Conservation (phyloP, 805 yeast species). For the Clavispora santaluciae region DNA sequence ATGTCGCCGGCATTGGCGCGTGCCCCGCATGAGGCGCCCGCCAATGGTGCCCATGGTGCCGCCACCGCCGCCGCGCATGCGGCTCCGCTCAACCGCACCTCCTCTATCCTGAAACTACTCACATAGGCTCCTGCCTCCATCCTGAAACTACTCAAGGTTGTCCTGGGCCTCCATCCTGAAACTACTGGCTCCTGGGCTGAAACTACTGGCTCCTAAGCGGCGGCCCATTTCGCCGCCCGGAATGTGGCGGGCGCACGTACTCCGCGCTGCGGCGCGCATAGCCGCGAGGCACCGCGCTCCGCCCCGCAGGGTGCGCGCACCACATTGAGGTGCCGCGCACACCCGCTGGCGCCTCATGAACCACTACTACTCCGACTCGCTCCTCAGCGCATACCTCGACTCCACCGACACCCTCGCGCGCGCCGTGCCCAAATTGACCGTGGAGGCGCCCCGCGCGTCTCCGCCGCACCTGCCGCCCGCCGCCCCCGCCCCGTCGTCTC, state of each 20-base stretch:
- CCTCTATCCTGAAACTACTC: not conserved
- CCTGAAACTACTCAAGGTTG: too few relatives aligned
- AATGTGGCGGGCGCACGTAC: not conserved
- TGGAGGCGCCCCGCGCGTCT: not conserved
- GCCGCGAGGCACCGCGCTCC: not conserved
- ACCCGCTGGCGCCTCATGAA: not conserved
- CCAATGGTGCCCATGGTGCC: too few relatives aligned
- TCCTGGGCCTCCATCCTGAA: too few relatives aligned
- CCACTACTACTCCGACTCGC: slow-evolving; percentile 4
- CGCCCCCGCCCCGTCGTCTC: too few relatives aligned
- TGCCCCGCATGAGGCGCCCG: too few relatives aligned
- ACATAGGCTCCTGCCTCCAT: too few relatives aligned
- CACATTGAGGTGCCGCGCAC: not conserved
- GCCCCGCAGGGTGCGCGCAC: not conserved
- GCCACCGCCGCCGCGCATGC: not conserved
- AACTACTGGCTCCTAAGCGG: too few relatives aligned
- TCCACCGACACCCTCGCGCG: slow-evolving; percentile 1
- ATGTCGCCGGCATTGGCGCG: not conserved
- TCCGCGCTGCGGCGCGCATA: not conserved
- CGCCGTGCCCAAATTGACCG: not conserved
- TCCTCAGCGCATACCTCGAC: slow-evolving; percentile 8
- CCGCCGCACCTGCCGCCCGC: too few relatives aligned
- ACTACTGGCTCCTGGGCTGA: too few relatives aligned
- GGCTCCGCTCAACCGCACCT: not conserved
- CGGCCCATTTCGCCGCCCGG: too few relatives aligned